Evolutionary conservation across 371 early-diverging fungal genomes (phyloP), one percentile per base, ranked within the genome.

Genomic region (Zychaea mexicana): DNA sequence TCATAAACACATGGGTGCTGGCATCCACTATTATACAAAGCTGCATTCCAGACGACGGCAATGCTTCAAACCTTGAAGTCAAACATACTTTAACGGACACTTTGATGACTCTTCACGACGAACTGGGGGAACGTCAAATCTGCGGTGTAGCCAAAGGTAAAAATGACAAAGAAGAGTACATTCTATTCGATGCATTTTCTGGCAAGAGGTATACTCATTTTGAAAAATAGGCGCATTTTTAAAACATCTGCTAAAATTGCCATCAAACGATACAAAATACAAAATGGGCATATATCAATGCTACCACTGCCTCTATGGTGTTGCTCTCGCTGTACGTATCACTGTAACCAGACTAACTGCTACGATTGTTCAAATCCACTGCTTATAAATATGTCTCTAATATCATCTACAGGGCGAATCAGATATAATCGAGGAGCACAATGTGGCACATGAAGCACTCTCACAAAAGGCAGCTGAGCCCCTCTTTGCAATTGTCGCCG

Each of bases 261-360:
- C 78, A 2, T 39, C 61, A 0, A 67, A 71, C 26, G 57, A 64
- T 21, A 36, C 39, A 9, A 47, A 67, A 21, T 67, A 71, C 17
- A 73, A 77, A 17, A 60, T 69, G 19, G 82, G 82, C 8, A 61
- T 88, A 13, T 89, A 87, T 47, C 92, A 91, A 69, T 85, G 86
- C 57, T 89, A 88, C 61, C 84, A 86, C 60, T 91, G 92, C 55
- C 68, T 90, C 4, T 90, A 90, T 60, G 87, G 86, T 21, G 76
- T 88, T 2, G 76, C 77, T 52, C 67, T 87, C 24, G 79, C 81
- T 30, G 87, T 88, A 72, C 65, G 82, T 30, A 61, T 56, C 24
- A 2, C 12, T n/a, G n/a, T n/a, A n/a, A n/a, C n/a, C n/a, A n/a
- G n/a, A n/a, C n/a, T n/a, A n/a, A n/a, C n/a, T n/a, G n/a, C n/a